phyloP scores from a whole-genome alignment of 352 stramenopile species.

The Phytophthora pseudosyringae region DNA sequence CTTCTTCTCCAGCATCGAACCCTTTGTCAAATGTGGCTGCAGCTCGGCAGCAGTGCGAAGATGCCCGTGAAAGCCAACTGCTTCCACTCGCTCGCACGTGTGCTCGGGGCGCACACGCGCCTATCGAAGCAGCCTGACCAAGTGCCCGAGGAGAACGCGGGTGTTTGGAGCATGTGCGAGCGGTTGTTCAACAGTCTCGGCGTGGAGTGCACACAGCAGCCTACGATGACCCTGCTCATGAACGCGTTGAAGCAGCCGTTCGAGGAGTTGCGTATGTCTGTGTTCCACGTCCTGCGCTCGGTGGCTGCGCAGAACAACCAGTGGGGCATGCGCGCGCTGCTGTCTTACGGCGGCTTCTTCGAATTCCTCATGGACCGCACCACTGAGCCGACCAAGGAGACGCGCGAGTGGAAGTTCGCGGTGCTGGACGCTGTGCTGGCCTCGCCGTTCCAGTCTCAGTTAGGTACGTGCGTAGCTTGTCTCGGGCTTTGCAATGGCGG shows the following conservation, averaged over 20 bases:
- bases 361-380: slow-evolving; percentile 85
- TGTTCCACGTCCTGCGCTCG: slow-evolving; percentile 80
- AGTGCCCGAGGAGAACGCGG: slow-evolving; percentile 61
- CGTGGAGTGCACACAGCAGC: slow-evolving; percentile 51
- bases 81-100: slow-evolving; percentile 66
- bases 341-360: slow-evolving; percentile 84
- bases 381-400: slow-evolving; percentile 85
- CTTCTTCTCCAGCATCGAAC: slow-evolving; percentile 75
- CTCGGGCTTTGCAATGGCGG: slow-evolving; percentile 10
- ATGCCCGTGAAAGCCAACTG: slow-evolving; percentile 81
- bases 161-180: slow-evolving; percentile 71
- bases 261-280: slow-evolving; percentile 75
- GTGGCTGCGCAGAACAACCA: slow-evolving; percentile 82
- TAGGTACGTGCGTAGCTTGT: slow-evolving; percentile 49
- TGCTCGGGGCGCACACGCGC: slow-evolving; percentile 59
- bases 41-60: slow-evolving; percentile 63
- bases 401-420: slow-evolving; percentile 90
- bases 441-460: slow-evolving; percentile 64
- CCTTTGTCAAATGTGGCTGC: slow-evolving; percentile 67
- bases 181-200: slow-evolving; percentile 73
- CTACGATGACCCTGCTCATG: slow-evolving; percentile 77
- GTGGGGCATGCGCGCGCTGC: slow-evolving; percentile 71
- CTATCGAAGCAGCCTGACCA: slow-evolving; percentile 40
- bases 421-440: slow-evolving; percentile 78
- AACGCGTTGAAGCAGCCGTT: slow-evolving; percentile 84